Evolutionary conservation across 768 basidiomycete species (phyloP), one percentile per base, ranked within the genome.

Genomic region (Steccherinum ochraceum): DNA sequence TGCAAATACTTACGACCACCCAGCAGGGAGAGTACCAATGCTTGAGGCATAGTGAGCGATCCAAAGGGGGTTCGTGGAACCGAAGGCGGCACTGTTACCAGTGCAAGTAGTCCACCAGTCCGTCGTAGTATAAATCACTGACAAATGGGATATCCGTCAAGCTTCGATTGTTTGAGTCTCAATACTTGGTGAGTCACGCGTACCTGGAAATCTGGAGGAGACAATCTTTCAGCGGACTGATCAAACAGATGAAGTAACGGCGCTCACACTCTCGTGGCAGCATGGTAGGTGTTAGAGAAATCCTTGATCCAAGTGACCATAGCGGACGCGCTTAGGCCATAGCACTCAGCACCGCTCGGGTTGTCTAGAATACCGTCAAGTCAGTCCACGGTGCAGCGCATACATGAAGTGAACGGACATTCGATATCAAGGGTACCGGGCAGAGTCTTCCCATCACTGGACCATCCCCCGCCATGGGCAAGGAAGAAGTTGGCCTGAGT

Each of bases 51-150:
- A 84, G 23, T 68, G 64, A 1, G 84, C 83, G 41, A 85, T 71
- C 81, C 80, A 84, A 2, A 86, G 68, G 2, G 83, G 80, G 60
- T 76, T 82, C 49, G 67, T 74, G 2, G 58, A 49, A 1, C 60
- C 72, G 54, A 86, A 85, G 3, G 64, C 66, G 16, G n/a, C n/a
- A 12, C 73, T 79, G 61, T 82, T 79, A 0, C 78, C 81, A 2
- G 84, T 86, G 62, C 84, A 86, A 7, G 70, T 72, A 10, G 57
- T 76, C 84, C 84, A 86, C 84, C 84, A 86, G 61, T 76, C 69
- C 11, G 80, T 83, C 3, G 78, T 81, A 24, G 79, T 79, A 56
- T 84, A 84, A 50, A 84, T 81, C 39, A 78, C 79, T 77, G 49
- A 40, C 19, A 19, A 27, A 43, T 11, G 3, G 42, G 5, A 44